These are phyloP conservation scores for Globisporangium irregulare DNA, from an alignment of 352 stramenopile genomes.

Conservation along the genomic window DNA sequence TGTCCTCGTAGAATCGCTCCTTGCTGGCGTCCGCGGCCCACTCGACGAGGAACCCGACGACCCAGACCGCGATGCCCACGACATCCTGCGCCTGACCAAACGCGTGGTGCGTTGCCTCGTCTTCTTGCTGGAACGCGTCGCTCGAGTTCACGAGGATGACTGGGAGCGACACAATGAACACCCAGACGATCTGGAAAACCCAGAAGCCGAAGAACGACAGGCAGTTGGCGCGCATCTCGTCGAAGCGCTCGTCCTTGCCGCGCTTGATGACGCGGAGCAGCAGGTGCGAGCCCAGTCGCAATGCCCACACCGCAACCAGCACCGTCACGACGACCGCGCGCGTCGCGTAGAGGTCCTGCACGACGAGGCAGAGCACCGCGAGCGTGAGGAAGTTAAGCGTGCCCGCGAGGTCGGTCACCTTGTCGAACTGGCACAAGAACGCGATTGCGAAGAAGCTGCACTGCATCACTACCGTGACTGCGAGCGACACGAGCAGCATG, in stretches of 20 bases:
- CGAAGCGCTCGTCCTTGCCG: constrained; percentile 74
- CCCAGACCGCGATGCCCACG: constrained; percentile 49
- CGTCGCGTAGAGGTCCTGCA: constrained; percentile 41
- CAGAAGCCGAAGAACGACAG: constrained; percentile 71
- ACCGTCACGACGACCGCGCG: constrained; percentile 46
- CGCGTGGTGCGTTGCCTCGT: constrained; percentile 8
- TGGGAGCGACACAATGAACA: constrained; percentile 68
- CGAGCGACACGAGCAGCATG: constrained; percentile 49
- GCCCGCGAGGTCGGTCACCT: constrained; percentile 60
- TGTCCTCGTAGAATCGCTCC: constrained; percentile 47
- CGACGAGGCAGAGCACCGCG: constrained; percentile 43
- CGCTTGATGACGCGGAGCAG: constrained; percentile 62
- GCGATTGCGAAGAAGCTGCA: constrained; percentile 59
- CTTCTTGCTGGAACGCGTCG: constrained; percentile 16
- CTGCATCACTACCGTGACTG: constrained; percentile 49
- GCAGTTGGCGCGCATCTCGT: constrained; percentile 67
- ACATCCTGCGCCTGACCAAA: constrained; percentile 42
- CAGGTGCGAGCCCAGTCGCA: constrained; percentile 67
- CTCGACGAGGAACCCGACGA: constrained; percentile 52
- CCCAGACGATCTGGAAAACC: constrained; percentile 83
- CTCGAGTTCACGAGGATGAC: constrained; percentile 62
- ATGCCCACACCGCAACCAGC: constrained; percentile 50
- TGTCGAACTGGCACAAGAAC: constrained; percentile 62
- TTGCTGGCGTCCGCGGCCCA: constrained; percentile 61
- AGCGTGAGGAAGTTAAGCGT: constrained; percentile 61